Evolutionary conservation across 2,329 filamentous ascomycete genomes (phyloP).

Genomic region (Coniochaeta sp.): DNA sequence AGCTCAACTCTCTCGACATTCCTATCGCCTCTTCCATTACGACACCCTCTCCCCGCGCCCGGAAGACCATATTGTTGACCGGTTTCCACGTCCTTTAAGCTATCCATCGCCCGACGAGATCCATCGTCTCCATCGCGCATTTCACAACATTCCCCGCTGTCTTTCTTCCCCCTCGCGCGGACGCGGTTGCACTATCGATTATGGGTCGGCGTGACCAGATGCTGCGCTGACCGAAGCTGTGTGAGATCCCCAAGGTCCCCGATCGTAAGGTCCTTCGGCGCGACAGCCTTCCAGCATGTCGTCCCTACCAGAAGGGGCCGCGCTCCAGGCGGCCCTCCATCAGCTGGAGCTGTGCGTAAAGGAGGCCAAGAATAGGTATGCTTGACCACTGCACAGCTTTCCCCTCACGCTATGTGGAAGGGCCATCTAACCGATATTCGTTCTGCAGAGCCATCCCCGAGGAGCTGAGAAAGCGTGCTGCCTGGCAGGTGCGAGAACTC

Average conservation of each 20-base stretch:
- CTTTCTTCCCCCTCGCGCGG: neutral
- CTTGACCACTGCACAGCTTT: neutral
- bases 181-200: neutral
- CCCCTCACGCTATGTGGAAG: neutral
- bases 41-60: neutral
- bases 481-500: constrained; percentile 46
- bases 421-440: neutral
- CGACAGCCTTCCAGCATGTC: constrained; percentile 11
- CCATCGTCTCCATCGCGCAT: neutral
- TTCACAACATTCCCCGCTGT: neutral
- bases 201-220: constrained; percentile 11
- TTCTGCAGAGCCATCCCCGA: constrained; percentile 21
- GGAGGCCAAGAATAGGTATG: constrained; percentile 48
- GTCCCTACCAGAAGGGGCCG: constrained; percentile 34
- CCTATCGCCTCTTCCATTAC: neutral
- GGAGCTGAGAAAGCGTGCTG: constrained; percentile 48
- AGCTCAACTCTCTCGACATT: neutral
- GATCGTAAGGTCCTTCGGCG: neutral
- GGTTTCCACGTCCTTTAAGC: too few relatives aligned
- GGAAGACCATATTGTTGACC: neutral
- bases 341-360: constrained; percentile 46
- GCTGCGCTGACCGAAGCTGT: constrained; percentile 13
- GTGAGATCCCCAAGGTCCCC: neutral
- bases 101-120: too few relatives aligned
- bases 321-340: constrained; percentile 48